Evolutionary conservation across 179 eudicot species (phyloP).

Genomic region (Beta lomatogona): DNA sequence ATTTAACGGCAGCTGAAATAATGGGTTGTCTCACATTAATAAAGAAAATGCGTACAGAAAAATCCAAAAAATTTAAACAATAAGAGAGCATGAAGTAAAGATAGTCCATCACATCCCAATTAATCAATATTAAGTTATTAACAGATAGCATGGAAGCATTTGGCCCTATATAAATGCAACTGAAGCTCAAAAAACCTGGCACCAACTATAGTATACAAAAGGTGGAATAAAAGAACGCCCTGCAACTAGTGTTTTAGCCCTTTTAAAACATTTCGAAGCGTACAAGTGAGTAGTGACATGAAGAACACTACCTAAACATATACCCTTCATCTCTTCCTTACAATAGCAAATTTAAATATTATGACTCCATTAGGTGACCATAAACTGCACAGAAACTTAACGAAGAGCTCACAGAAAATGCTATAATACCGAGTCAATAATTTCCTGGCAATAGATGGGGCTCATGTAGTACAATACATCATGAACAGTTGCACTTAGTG

Average conservation of each 20-base stretch:
- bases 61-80: too few species aligned
- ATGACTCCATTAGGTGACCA: background rate
- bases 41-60: too few species aligned
- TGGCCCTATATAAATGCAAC: too few species aligned
- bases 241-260: background rate
- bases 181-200: too few species aligned
- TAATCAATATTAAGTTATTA: too few species aligned
- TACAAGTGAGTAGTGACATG: background rate
- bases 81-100: too few species aligned
- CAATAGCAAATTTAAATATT: background rate
- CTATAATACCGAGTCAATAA: constrained; percentile 76
- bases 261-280: background rate
- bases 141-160: too few species aligned
- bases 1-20: too few species aligned
- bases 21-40: too few species aligned
- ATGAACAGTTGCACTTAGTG: constrained; percentile 94
- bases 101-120: too few species aligned
- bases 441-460: constrained; percentile 97
- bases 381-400: background rate
- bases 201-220: background rate
- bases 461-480: constrained; percentile 98
- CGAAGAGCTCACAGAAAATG: constrained; percentile 16
- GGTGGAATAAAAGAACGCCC: background rate
- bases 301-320: background rate
- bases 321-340: background rate